Percentiles rank a stretch among this genome's conserved stretches.
These are phyloP conservation scores for Jatropha podagrica DNA, from an alignment of 441 rosid species.

Conservation along the genomic window DNA sequence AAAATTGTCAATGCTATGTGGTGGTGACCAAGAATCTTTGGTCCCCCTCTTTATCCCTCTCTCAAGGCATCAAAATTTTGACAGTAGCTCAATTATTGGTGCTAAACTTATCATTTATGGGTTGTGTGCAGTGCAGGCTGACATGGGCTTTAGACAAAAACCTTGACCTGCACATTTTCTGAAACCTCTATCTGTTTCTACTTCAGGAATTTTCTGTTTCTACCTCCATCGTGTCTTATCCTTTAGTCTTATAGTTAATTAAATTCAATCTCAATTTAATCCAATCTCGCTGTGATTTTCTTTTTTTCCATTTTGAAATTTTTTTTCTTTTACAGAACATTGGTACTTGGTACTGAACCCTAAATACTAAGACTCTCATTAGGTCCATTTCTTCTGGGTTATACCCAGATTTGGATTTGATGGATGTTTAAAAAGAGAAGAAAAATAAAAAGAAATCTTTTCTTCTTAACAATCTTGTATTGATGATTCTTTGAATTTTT, in stretches of 20 bases:
- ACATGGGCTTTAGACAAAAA: slow-evolving; percentile 5
- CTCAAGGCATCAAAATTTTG: neutral
- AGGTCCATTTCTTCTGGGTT: too few species aligned
- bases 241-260: too few species aligned
- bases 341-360: too few species aligned
- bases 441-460: neutral
- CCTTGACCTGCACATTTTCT: slow-evolving; percentile 6
- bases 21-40: slow-evolving; percentile 1
- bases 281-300: too few species aligned
- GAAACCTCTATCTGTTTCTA: neutral
- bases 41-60: neutral
- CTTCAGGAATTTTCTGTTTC: neutral
- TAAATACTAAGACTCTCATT: too few species aligned
- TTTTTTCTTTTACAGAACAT: too few species aligned
- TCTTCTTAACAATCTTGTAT: neutral
- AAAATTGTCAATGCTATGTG: slow-evolving; percentile 8
- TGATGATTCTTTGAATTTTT: neutral
- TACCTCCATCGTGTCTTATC: too few species aligned
- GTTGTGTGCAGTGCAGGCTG: neutral
- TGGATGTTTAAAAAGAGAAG: neutral
- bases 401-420: too few species aligned
- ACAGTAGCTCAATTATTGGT: slow-evolving; percentile 18
- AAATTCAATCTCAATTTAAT: too few species aligned
- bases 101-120: neutral
- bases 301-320: too few species aligned